Evolutionary conservation across 1,139 yeast species (phyloP).

Genomic region (Tardiomyces blankii): DNA sequence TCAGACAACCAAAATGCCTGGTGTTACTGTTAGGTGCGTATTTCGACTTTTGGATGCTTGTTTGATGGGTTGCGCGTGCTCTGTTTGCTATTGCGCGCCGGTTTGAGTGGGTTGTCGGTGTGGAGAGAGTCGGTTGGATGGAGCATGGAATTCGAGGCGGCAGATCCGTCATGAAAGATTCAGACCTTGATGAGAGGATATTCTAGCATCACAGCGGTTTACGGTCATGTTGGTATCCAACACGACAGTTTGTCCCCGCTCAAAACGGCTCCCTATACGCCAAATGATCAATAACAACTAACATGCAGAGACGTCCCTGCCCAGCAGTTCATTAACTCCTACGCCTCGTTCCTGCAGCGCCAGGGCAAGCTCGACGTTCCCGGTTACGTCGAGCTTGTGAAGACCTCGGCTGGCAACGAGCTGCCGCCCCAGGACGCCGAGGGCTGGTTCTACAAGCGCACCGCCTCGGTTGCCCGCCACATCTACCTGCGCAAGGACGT

Average conservation of each 20-base stretch:
- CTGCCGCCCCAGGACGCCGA: slow-evolving; percentile 99
- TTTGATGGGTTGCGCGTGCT: neutral
- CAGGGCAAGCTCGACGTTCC: slow-evolving; percentile 99
- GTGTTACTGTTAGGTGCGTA: slow-evolving; percentile 96
- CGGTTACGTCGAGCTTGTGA: slow-evolving; percentile 99
- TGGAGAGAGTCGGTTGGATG: no score
- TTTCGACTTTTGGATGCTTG: neutral
- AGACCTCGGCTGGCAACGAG: slow-evolving; percentile 98
- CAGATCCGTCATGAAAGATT: no score
- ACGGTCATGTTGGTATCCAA: no score
- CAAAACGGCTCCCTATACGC: no score
- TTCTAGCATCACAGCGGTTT: no score
- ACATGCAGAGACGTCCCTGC: slow-evolving; percentile 88
- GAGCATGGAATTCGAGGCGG: no score
- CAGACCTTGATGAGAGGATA: no score
- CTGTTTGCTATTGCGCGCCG: no score
- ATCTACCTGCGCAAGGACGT: slow-evolving; percentile 98
- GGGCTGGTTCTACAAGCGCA: slow-evolving; percentile 99
- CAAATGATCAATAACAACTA: no score
- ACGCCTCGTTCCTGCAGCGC: slow-evolving; percentile 99
- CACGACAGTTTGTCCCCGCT: no score
- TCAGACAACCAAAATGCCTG: slow-evolving; percentile 59
- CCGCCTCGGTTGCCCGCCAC: slow-evolving; percentile 99
- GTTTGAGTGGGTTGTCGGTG: no score
- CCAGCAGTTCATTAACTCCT: slow-evolving; percentile 98